phyloP scores from a whole-genome alignment of 495 filamentous ascomycete species.

The Haplographium delicatum region DNA sequence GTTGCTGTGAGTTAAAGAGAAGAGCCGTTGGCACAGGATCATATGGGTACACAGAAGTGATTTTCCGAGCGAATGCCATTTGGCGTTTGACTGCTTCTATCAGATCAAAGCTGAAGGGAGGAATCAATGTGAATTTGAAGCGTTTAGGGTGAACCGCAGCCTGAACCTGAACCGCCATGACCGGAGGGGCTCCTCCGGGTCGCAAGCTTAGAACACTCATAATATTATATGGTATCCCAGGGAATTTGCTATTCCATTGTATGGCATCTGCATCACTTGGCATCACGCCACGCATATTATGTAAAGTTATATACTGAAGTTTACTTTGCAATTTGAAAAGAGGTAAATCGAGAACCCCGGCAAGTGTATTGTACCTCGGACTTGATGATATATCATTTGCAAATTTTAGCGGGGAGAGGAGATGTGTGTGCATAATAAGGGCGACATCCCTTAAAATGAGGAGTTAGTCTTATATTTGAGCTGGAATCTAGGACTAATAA shows the following conservation, averaged over 20 bases:
- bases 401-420: background rate
- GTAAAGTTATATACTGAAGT: too few relatives aligned
- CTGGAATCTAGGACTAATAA: too few relatives aligned
- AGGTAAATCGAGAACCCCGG: background rate
- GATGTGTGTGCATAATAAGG: slow-evolving; percentile 1
- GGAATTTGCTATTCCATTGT: too few relatives aligned
- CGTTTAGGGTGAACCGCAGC: background rate
- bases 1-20: background rate
- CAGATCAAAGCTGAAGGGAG: slow-evolving; percentile 4
- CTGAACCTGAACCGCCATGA: background rate
- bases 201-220: too few relatives aligned
- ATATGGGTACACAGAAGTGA: slow-evolving; percentile 1
- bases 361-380: background rate
- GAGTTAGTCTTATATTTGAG: too few relatives aligned
- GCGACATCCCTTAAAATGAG: slow-evolving; percentile 5
- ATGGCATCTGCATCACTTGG: too few relatives aligned
- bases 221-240: too few relatives aligned
- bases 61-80: slow-evolving; percentile 4
- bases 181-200: background rate
- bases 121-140: background rate
- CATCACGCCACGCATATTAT: too few relatives aligned
- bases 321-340: background rate
- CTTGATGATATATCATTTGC: slow-evolving; percentile 1
- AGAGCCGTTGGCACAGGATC: background rate
- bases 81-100: background rate